phyloP scores from a whole-genome alignment of 225 moss, liverwort and hornwort species.

The Asterella californica region DNA sequence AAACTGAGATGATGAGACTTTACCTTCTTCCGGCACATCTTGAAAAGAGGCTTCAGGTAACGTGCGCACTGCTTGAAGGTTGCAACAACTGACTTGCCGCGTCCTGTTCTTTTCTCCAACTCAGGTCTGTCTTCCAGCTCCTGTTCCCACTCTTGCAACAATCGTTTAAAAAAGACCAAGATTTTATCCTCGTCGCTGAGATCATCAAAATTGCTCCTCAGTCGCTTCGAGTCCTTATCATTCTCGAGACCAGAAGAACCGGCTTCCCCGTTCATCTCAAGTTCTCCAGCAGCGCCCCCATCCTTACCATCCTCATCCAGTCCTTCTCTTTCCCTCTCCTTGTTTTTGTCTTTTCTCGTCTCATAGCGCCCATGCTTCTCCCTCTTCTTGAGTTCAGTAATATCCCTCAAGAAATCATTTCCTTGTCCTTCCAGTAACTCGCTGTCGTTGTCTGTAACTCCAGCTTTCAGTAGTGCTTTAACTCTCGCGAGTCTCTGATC shows the following conservation, averaged over 20 bases:
- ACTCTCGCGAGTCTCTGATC: conserved; percentile 58
- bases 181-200: conserved; percentile 57
- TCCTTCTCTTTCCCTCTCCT: conserved; percentile 81
- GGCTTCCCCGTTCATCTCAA: conserved; percentile 74
- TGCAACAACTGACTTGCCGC: conserved; percentile 94
- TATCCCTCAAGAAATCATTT: conserved; percentile 90
- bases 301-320: conserved; percentile 83
- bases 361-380: conserved; percentile 92
- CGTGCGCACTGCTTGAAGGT: no score
- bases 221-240: conserved; percentile 89
- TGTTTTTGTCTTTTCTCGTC: conserved; percentile 86
- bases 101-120: no score
- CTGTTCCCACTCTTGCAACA: no score
- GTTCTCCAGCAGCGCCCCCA: conserved; percentile 87
- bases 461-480: conserved; percentile 81
- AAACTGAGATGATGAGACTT: conserved; percentile 1
- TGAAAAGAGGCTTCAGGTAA: conserved; percentile 91
- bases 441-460: conserved; percentile 72
- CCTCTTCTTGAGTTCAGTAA: conserved; percentile 90
- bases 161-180: conserved; percentile 63
- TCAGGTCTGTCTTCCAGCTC: conserved; percentile 87
- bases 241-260: conserved; percentile 95
- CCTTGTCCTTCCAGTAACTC: conserved; percentile 98
- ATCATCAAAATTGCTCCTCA: conserved; percentile 87
- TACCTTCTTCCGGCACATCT: conserved; percentile 86